Percentiles rank a stretch among this genome's conserved stretches.
phyloP scores from a whole-genome alignment of 805 yeast genomes.

The Teunomyces pallodes region DNA sequence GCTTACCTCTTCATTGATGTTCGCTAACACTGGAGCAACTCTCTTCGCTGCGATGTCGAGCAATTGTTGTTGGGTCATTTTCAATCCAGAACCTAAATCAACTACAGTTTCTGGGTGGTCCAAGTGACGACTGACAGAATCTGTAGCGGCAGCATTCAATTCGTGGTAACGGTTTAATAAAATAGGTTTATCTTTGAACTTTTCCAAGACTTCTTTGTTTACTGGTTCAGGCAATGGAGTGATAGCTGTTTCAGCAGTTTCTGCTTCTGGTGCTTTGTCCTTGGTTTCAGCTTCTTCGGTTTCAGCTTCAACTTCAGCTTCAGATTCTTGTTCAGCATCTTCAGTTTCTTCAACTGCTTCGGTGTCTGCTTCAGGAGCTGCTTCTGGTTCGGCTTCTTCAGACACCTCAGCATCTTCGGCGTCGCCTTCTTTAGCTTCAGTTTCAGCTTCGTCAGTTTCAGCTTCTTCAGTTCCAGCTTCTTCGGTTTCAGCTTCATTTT shows the following conservation, averaged over 20 bases:
- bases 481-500: slow-evolving; percentile 11
- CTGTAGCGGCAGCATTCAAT: slow-evolving; percentile 46
- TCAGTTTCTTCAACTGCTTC: slow-evolving; percentile 17
- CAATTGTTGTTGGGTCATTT: slow-evolving; percentile 53
- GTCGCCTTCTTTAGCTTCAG: slow-evolving; percentile 11
- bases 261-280: slow-evolving; percentile 33
- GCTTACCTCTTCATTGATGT: slow-evolving; percentile 49
- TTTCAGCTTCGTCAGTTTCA: slow-evolving; percentile 8
- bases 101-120: slow-evolving; percentile 50
- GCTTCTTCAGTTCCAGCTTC: slow-evolving; percentile 9
- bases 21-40: slow-evolving; percentile 52
- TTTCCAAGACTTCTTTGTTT: slow-evolving; percentile 33
- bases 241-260: slow-evolving; percentile 19
- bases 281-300: slow-evolving; percentile 30
- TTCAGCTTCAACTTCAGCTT: slow-evolving; percentile 33
- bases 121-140: slow-evolving; percentile 42
- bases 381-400: background rate
- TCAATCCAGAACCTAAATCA: slow-evolving; percentile 54
- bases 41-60: slow-evolving; percentile 54
- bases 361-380: background rate
- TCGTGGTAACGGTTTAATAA: slow-evolving; percentile 48
- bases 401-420: slow-evolving; percentile 4
- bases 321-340: slow-evolving; percentile 22
- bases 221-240: slow-evolving; percentile 22
- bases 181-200: slow-evolving; percentile 46